Evolutionary conservation across 768 basidiomycete genomes (phyloP).

Genomic region (Termitomyces sp.): DNA sequence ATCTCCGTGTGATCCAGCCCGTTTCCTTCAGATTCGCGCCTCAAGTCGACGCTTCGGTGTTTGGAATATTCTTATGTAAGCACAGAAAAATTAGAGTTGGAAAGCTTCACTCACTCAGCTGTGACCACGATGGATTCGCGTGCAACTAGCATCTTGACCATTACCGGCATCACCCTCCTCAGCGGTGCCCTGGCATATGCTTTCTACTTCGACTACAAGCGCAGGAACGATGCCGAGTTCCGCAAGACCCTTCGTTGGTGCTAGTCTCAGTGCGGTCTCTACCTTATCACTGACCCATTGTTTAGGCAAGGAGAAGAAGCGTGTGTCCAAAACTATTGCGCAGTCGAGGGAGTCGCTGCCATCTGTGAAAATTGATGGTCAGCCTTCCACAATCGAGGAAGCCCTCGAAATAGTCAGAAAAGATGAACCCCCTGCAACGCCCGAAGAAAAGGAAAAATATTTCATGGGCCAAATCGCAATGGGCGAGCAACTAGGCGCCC

Average conservation of each 20-base stretch:
- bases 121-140: conserved; percentile 35
- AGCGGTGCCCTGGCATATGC: conserved; percentile 76
- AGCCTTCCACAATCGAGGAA: conserved; percentile 53
- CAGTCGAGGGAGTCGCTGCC: conserved; percentile 36
- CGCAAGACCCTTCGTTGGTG: conserved; percentile 82
- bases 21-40: neutral
- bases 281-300: conserved; percentile 11
- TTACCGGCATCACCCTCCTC: conserved; percentile 49
- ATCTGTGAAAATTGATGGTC: conserved; percentile 26
- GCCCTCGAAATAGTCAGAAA: conserved; percentile 64
- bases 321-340: conserved; percentile 65
- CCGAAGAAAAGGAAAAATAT: conserved; percentile 80
- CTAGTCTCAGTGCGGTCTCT: conserved; percentile 10
- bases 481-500: conserved; percentile 78
- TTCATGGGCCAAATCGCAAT: conserved; percentile 88
- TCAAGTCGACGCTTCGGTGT: conserved; percentile 1
- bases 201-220: conserved; percentile 91
- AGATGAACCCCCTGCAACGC: conserved; percentile 65
- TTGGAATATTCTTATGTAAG: conserved; percentile 14
- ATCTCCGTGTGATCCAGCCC: neutral
- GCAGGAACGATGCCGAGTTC: conserved; percentile 84
- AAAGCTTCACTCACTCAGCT: neutral
- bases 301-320: conserved; percentile 92
- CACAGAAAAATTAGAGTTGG: conserved; percentile 9
- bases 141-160: conserved; percentile 36